Evolutionary conservation across 2,329 filamentous ascomycete genomes (phyloP), one percentile per base, ranked within the genome.

Genomic region (Aspergillus jensenii): DNA sequence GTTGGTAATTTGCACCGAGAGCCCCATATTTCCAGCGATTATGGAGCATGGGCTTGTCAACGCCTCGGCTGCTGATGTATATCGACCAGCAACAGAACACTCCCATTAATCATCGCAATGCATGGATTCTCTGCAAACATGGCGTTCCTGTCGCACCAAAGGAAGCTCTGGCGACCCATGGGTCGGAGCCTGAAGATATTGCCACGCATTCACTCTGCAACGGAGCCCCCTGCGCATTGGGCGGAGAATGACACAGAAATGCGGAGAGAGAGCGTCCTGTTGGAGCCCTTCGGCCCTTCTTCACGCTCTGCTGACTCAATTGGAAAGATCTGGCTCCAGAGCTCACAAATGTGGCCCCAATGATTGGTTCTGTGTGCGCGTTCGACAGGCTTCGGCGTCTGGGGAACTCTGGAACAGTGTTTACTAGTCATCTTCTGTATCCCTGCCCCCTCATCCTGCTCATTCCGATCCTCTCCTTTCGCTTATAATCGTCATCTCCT

Each of bases 1-100:
- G 67, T 71, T 70, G 64, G 60, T 70, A 69, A 69, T 65, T 37
- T 40, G 47, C 41, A 37, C 15, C 4, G 6, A 31, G 52, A 40
- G 52, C 43, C 52, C 52, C 52, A 47, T 54, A 21, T 19, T n/a
- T 33, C 45, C 45, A 47, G 15, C 45, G 35, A n/a, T 37, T 37
- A 37, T 37, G 35, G 35, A n/a, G 8, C 44, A 14, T 46, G 21
- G 14, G 27, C 44, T 15, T 46, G 19, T n/a, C 12, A 37, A 37
- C 14, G 15, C 35, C 35, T 37, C 35, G 48, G 48, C 40, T 50
- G 14, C 33, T 40, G 48, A 40, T 27, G 35, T 40, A 41, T 50
- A 50, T 27, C 48, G 33, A 25, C 48, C 21, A n/a, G 35, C 35
- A 37, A 37, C 35, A 37, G 35, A 37, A 37, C 15, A 35, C 27